Conservation (phyloP, 768 basidiomycete species). For the Amanita fuliginea region DNA sequence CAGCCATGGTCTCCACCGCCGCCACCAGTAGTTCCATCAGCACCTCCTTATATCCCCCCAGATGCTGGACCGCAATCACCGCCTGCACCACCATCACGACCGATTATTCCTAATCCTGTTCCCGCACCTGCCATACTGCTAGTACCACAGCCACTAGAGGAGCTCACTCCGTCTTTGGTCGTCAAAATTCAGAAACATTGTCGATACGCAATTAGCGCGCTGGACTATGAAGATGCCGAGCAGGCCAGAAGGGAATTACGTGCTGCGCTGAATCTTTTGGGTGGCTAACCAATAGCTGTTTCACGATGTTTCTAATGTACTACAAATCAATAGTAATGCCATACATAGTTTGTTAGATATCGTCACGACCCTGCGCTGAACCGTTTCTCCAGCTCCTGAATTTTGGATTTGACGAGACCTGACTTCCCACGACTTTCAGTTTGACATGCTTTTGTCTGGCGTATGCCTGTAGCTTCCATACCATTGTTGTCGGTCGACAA, state of each 20-base stretch:
- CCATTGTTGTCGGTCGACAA: not conserved
- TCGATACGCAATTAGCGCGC: conserved; percentile 84
- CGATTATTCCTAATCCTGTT: not conserved
- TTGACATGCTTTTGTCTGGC: not conserved
- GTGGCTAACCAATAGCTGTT: conserved; percentile 21
- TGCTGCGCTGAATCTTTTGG: conserved; percentile 59
- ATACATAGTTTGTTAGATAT: not conserved
- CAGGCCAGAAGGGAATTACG: conserved; percentile 79
- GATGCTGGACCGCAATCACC: not conserved
- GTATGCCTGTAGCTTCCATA: not conserved
- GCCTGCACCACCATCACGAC: not conserved
- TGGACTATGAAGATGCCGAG: conserved; percentile 90
- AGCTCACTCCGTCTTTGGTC: conserved; percentile 55
- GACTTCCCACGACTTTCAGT: not conserved
- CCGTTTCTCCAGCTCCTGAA: conserved; percentile 27
- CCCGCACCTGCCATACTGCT: conserved; percentile 14
- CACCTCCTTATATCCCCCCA: conserved; percentile 6
- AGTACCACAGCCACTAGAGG: conserved; percentile 19
- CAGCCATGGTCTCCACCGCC: not conserved
- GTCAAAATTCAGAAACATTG: conserved; percentile 85
- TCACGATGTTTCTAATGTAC: not conserved
- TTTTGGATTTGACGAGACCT: conserved; percentile 23
- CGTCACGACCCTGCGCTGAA: conserved; percentile 9
- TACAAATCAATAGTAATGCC: conserved; percentile 1
- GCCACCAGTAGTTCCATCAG: conserved; percentile 10